Conservation (phyloP, 306 rosid species). For the Quercus gilva region DNA sequence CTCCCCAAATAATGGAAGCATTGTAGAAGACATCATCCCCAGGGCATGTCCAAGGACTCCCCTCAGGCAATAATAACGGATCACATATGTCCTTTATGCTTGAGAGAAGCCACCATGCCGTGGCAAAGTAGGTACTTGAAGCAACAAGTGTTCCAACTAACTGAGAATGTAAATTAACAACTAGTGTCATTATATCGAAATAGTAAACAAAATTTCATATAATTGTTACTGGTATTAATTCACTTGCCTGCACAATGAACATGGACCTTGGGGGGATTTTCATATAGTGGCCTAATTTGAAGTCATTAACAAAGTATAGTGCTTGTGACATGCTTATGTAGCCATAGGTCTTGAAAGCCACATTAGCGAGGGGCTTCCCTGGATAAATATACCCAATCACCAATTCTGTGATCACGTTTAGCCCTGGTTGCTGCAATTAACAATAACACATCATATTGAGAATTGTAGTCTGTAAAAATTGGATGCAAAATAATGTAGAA, state of each 20-base stretch:
- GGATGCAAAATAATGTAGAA: neutral
- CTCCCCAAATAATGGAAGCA: conserved; percentile 85
- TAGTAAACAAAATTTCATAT: neutral
- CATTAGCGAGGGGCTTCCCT: conserved; percentile 80
- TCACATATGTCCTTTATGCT: conserved; percentile 46
- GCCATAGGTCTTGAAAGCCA: conserved; percentile 81
- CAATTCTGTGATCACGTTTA: conserved; percentile 74
- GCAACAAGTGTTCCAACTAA: conserved; percentile 57
- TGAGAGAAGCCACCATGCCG: conserved; percentile 79
- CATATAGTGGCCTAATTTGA: conserved; percentile 88
- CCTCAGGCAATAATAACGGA: conserved; percentile 24
- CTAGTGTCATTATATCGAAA: neutral
- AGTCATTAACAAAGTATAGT: conserved; percentile 53
- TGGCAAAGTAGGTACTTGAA: conserved; percentile 42
- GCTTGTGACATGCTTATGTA: conserved; percentile 80
- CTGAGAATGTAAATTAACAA: conserved; percentile 12
- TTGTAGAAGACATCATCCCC: conserved; percentile 57
- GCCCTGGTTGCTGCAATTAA: conserved; percentile 59
- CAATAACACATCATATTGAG: too few relatives aligned
- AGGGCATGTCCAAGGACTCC: conserved; percentile 85
- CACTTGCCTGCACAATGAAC: conserved; percentile 61
- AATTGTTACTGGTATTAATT: neutral
- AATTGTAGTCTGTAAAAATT: too few relatives aligned
- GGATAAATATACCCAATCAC: conserved; percentile 77
- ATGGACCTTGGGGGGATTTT: conserved; percentile 79